A percentile compares a stretch with the other conserved stretches of the same genome.
Conservation (phyloP, 257 asterid genomes). For the Nicotiana sylvestris region DNA sequence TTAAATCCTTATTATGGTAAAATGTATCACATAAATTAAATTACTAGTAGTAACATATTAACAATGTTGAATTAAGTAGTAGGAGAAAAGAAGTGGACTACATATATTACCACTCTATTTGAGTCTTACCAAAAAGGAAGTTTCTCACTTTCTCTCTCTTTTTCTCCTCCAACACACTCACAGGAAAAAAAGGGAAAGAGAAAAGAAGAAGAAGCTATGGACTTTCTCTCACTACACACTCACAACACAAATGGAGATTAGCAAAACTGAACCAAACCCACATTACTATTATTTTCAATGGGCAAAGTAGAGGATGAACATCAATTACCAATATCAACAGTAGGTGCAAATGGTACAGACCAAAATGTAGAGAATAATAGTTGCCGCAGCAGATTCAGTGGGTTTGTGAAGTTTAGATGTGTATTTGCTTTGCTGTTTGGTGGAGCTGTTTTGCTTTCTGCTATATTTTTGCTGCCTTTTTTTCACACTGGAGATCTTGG, state of each 20-base stretch:
- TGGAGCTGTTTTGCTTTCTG: slow-evolving; percentile 60
- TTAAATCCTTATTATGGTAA: too few species aligned
- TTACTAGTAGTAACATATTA: too few species aligned
- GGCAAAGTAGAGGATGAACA: slow-evolving; percentile 70
- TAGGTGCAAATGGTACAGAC: slow-evolving; percentile 45
- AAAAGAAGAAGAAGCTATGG: slow-evolving; percentile 25
- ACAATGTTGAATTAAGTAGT: not conserved
- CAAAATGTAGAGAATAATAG: slow-evolving; percentile 27
- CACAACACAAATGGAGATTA: slow-evolving; percentile 34
- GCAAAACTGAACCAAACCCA: slow-evolving; percentile 31
- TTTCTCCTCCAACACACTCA: slow-evolving; percentile 13
- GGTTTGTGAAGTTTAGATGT: slow-evolving; percentile 56
- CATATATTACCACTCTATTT: slow-evolving; percentile 15
- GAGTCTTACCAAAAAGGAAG: slow-evolving; percentile 28
- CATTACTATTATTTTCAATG: slow-evolving; percentile 53
- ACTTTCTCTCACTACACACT: slow-evolving; percentile 29
- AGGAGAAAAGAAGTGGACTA: slow-evolving; percentile 8
- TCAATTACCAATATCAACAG: slow-evolving; percentile 35
- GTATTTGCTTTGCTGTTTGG: slow-evolving; percentile 57
- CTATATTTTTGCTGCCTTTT: slow-evolving; percentile 72
- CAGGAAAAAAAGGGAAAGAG: slow-evolving; percentile 1
- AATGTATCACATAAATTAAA: too few species aligned
- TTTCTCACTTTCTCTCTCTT: slow-evolving; percentile 14
- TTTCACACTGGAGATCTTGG: slow-evolving; percentile 44
- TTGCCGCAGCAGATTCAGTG: slow-evolving; percentile 34